phyloP scores from a whole-genome alignment of 768 basidiomycete genomes.

The Mrakia frigida region DNA sequence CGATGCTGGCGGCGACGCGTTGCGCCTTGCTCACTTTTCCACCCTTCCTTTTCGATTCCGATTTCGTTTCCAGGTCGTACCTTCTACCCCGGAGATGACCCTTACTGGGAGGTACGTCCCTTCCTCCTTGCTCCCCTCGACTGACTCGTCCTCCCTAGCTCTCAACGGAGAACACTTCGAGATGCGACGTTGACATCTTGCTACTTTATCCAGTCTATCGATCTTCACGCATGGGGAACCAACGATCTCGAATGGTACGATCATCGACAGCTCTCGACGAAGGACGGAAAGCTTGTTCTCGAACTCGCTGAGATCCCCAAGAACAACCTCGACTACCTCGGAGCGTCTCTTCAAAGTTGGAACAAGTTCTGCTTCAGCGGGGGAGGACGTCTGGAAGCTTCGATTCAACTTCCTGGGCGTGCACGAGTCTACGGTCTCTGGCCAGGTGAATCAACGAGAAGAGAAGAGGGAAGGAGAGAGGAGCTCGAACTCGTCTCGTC shows the following conservation, averaged over 20 bases:
- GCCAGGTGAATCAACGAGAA: constrained; percentile 13
- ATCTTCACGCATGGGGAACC: constrained; percentile 31
- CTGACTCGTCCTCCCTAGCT: too few species aligned
- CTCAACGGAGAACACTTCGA: too few species aligned
- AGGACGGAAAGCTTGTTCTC: constrained; percentile 40
- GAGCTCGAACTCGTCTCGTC: neutral
- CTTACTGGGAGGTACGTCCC: constrained; percentile 33
- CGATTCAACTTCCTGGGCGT: constrained; percentile 17
- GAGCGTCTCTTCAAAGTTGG: constrained; percentile 21
- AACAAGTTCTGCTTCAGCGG: constrained; percentile 31
- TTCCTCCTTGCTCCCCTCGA: too few species aligned
- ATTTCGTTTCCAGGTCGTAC: neutral
- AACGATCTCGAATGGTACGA: constrained; percentile 44
- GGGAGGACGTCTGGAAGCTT: constrained; percentile 29
- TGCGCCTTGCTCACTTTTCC: neutral
- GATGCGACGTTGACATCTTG: too few species aligned
- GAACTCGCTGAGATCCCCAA: constrained; percentile 36
- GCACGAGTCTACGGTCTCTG: constrained; percentile 24
- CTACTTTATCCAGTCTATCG: too few species aligned
- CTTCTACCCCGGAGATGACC: constrained; percentile 33
- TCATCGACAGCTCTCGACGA: constrained; percentile 45
- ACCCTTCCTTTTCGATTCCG: neutral
- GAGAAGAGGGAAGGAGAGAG: too few species aligned
- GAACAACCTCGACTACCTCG: constrained; percentile 36
- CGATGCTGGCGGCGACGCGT: too few species aligned